These are phyloP conservation scores for Wallemia ichthyophaga DNA, from an alignment of 1,284 basidiomycete genomes.

Conservation along the genomic window DNA sequence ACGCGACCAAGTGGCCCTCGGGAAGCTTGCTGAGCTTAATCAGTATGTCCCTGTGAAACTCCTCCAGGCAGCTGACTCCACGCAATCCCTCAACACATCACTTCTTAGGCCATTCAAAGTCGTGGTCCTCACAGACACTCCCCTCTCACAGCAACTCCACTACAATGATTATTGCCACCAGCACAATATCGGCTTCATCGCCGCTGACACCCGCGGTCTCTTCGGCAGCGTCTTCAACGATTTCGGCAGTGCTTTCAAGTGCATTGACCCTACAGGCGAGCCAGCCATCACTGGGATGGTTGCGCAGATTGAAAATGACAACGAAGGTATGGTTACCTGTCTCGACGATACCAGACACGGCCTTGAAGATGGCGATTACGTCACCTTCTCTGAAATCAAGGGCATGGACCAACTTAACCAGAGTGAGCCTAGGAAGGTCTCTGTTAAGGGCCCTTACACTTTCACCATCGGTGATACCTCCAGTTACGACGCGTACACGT, in stretches of 20 bases:
- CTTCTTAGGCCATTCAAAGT: conserved; percentile 22
- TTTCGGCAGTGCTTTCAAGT: conserved; percentile 78
- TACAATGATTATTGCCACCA: conserved; percentile 79
- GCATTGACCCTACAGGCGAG: conserved; percentile 84
- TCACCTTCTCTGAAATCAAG: conserved; percentile 89
- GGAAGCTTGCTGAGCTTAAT: conserved; percentile 83
- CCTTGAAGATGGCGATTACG: conserved; percentile 88
- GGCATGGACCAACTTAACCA: conserved; percentile 79
- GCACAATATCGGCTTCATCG: conserved; percentile 69
- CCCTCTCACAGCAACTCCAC: conserved; percentile 58
- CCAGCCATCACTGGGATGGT: conserved; percentile 84
- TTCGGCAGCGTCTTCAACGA: conserved; percentile 96
- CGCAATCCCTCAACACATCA: neutral
- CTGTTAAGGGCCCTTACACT: conserved; percentile 86
- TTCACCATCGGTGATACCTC: conserved; percentile 78
- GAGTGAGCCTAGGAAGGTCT: conserved; percentile 65
- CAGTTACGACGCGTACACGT: conserved; percentile 42
- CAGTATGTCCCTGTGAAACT: conserved; percentile 77
- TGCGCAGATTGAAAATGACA: conserved; percentile 54
- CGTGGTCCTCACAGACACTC: conserved; percentile 56
- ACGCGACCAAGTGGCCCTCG: conserved; percentile 53
- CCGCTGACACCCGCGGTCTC: conserved; percentile 71
- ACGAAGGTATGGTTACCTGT: conserved; percentile 76
- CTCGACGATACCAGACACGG: conserved; percentile 92
- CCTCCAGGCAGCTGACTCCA: conserved; percentile 15